These are phyloP conservation scores for Exophiala spinifera DNA, from an alignment of 2,329 filamentous ascomycete genomes.

Conservation along the genomic window DNA sequence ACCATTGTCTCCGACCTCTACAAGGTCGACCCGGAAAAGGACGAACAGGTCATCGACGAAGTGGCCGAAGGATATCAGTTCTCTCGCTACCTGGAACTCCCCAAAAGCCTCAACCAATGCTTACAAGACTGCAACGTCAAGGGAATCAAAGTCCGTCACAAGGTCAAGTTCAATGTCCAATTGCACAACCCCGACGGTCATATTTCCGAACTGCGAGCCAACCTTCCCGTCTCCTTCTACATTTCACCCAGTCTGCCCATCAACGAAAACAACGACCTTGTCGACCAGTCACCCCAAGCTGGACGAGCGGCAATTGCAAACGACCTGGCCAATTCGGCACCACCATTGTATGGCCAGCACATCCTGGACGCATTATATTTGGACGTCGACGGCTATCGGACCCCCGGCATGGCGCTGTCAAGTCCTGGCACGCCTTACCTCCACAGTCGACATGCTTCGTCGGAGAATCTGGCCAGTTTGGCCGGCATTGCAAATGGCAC, in stretches of 20 bases:
- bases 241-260: conserved; percentile 92
- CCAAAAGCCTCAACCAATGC: conserved; percentile 76
- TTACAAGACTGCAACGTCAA: conserved; percentile 85
- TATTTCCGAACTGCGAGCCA: conserved; percentile 77
- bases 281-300: conserved; percentile 56
- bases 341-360: conserved; percentile 90
- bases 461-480: conserved; percentile 71
- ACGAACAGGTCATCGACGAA: conserved; percentile 54
- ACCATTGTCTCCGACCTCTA: conserved; percentile 66
- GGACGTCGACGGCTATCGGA: conserved; percentile 84
- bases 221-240: conserved; percentile 86
- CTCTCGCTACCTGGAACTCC: conserved; percentile 62
- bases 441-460: conserved; percentile 67
- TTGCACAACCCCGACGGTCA: conserved; percentile 94
- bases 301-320: conserved; percentile 51
- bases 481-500: conserved; percentile 51
- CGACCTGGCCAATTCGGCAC: conserved; percentile 64
- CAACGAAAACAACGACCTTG: conserved; percentile 79
- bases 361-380: conserved; percentile 87
- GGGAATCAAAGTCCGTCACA: conserved; percentile 89
- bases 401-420: conserved; percentile 61
- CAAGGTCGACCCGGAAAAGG: conserved; percentile 65
- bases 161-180: conserved; percentile 85
- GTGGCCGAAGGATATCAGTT: conserved; percentile 60
- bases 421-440: conserved; percentile 78